Evolutionary conservation across 2,329 filamentous ascomycete species (phyloP), one percentile per base, ranked within the genome.

Genomic region (Trichocomaceae sp.): DNA sequence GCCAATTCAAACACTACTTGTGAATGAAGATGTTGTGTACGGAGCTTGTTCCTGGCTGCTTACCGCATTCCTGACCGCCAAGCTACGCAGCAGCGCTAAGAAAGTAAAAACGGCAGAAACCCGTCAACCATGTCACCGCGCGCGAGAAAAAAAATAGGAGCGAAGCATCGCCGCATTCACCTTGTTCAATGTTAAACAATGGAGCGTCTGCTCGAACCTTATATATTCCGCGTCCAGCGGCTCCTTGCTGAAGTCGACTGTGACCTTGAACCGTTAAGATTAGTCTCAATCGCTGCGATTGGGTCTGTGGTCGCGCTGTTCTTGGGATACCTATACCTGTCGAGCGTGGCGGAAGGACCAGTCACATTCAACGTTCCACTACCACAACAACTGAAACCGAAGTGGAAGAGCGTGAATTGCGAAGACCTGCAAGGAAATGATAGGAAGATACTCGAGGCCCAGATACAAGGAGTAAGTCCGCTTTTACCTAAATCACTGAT

Each of bases 311-410:
- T 61, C 45, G 67, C 66, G 29, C 50, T 64, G 31, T 69, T 67
- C 58, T 60, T 65, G 44, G 65, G 65, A 57, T 70, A 68, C 53
- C 52, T 65, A 44, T 72, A 66, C 57, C 22, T 67, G 39, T 57
- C 62, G 22, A 57, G 62, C 47, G 58, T 60, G 20, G 63, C 59
- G 51, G 71, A 74, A 58, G 63, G 64, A 2, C 63, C 71, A 2
- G 66, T 72, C 35, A 49, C 63, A 1, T 74, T 73, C 60, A 69
- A 69, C 48, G 68, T 74, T 1, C 68, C 71, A 3, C 51, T 71
- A 6, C 72, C 72, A 0, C 53, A 61, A 1, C 70, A 73, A 46
- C 58, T 74, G 33, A 64, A 64, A 23, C 56, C 65, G 1, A 61
- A 65, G 44, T 66, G 64, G 61, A 47, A 58, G 0, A 68, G 66